Evolutionary conservation across 1,284 basidiomycete species (phyloP).

Genomic region (Apiotrichum gracile): DNA sequence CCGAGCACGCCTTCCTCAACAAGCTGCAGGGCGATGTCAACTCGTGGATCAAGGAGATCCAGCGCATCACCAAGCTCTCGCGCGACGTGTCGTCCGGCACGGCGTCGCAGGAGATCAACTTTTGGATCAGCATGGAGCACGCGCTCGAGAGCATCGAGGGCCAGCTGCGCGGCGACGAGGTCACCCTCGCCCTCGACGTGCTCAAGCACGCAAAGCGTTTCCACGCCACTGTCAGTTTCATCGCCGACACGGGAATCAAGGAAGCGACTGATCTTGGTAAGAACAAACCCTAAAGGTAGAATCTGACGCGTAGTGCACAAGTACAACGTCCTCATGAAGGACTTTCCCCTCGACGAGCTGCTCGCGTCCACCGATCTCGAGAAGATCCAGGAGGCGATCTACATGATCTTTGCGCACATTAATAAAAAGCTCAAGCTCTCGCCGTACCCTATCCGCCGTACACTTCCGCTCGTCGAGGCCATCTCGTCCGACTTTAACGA

Average conservation of each 20-base stretch:
- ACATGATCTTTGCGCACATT: conserved; percentile 85
- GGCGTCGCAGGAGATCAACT: conserved; percentile 97
- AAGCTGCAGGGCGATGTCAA: conserved; percentile 91
- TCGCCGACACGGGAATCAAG: conserved; percentile 93
- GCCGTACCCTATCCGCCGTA: conserved; percentile 91
- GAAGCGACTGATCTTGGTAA: conserved; percentile 78
- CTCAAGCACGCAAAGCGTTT: conserved; percentile 94
- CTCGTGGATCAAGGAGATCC: conserved; percentile 96
- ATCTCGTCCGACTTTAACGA: conserved; percentile 97
- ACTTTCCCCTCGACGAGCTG: conserved; percentile 94
- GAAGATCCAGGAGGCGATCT: conserved; percentile 83
- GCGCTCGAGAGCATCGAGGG: conserved; percentile 89
- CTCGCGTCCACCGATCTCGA: conserved; percentile 92
- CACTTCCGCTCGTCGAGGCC: conserved; percentile 92
- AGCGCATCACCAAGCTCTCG: conserved; percentile 87
- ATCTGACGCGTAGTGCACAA: conserved; percentile 95
- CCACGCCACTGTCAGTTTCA: conserved; percentile 94
- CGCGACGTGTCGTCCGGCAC: conserved; percentile 93
- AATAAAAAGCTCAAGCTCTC: conserved; percentile 93
- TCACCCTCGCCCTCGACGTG: conserved; percentile 91
- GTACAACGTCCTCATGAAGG: conserved; percentile 97
- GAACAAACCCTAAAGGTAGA: too few species aligned
- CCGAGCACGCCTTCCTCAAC: conserved; percentile 89
- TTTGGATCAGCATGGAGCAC: conserved; percentile 91
- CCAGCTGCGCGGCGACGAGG: conserved; percentile 85